Percentiles rank a stretch among this genome's conserved stretches.
phyloP scores from a whole-genome alignment of 2,329 filamentous ascomycete genomes.

The Fonsecaea monophora region DNA sequence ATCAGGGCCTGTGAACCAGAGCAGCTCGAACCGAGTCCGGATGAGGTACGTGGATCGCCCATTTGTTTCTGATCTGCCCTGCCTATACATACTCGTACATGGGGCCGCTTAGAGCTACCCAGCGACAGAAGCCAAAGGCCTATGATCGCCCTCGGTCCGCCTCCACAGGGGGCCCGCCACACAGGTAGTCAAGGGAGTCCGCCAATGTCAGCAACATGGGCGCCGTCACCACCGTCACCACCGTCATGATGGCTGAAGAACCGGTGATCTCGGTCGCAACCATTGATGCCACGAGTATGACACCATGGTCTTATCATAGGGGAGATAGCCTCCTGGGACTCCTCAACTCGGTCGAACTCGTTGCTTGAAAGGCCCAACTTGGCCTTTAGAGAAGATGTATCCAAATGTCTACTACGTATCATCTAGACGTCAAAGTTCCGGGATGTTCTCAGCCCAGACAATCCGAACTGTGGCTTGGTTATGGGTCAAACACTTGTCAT shows the following conservation, averaged over 20 bases:
- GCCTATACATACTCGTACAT: background rate
- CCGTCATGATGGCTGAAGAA: background rate
- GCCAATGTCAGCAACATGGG: conserved; percentile 15
- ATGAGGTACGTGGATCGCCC: conserved; percentile 8
- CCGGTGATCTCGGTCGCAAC: background rate
- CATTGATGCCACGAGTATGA: conserved; percentile 2
- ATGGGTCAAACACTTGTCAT: conserved; percentile 19
- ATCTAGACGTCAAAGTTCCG: conserved; percentile 8
- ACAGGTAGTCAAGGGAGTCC: conserved; percentile 14
- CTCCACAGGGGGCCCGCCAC: conserved; percentile 30
- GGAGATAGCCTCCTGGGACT: background rate
- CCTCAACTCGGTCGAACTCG: background rate
- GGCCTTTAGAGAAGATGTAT: background rate
- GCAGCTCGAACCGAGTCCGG: conserved; percentile 23
- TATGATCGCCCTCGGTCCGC: conserved; percentile 36
- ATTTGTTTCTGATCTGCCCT: conserved; percentile 20
- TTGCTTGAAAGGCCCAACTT: background rate
- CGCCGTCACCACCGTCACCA: background rate
- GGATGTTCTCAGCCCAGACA: conserved; percentile 8
- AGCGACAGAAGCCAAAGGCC: conserved; percentile 19
- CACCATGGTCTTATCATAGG: background rate
- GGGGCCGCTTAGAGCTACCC: conserved; percentile 26
- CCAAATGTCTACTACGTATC: background rate
- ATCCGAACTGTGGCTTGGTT: conserved; percentile 12
- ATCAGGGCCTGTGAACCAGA: conserved; percentile 17